Evolutionary conservation across 2,329 filamentous ascomycete genomes (phyloP), one percentile per base, ranked within the genome.

Genomic region (Neospermospora avenae): DNA sequence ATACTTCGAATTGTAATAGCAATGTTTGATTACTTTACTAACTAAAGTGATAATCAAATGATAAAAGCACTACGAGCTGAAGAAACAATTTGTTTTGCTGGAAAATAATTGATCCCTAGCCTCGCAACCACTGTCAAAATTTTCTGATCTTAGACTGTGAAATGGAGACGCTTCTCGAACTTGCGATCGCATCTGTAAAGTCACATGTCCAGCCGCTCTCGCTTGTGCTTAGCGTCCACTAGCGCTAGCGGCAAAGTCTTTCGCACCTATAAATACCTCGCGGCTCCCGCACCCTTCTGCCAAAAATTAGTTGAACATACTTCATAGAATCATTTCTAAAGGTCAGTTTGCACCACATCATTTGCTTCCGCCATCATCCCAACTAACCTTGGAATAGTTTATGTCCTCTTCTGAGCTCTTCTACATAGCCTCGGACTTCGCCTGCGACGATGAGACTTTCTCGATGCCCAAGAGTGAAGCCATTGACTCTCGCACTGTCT

Each of bases 381-480:
- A n/a, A 7, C 24, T 46, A 46, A 46, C 22, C 13, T 14, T 25
- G 13, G 25, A 11, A 93, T 92, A 96, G 91, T 93, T 87, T 83
- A 90, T 86, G 86, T 92, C 89, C 84, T 82, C 83, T 86, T 91
- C 90, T 95, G 88, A 91, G 86, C 89, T 93, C 85, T 86, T 85
- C 83, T 92, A 84, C 89, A 82, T 82, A 96, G 92, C 89, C 85
- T 91, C 89, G 93, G 88, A 42, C 57, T 86, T 86, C 93, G 87
- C 89, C 90, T 91, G 90, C 48, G 90, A 89, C 90, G 91, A 96
- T 95, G 91, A 96, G 77, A 78, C 72, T 67, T 88, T 90, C 89
- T 91, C 90, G 86, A 82, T 82, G 80, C 88, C 88, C 87, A 85
- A 90, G 89, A 92, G 90, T 95, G 90, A 93, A 89, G 77, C 82